These are phyloP conservation scores for Polyporus arcularius DNA, from an alignment of 768 basidiomycete species.

Conservation along the genomic window DNA sequence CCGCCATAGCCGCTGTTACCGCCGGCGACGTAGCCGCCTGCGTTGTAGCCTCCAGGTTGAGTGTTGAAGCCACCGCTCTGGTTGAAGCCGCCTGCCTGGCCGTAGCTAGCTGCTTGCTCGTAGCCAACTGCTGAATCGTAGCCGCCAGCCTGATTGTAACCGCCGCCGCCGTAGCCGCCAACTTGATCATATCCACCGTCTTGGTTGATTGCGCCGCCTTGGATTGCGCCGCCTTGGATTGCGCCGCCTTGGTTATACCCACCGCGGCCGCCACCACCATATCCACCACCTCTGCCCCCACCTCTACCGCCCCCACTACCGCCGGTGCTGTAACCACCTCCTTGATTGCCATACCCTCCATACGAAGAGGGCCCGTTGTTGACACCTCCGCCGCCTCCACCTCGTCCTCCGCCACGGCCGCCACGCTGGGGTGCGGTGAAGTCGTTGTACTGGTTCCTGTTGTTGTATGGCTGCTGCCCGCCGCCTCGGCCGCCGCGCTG, in stretches of 20 bases:
- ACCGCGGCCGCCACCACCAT: conserved; percentile 28
- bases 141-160: conserved; percentile 19
- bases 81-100: not conserved
- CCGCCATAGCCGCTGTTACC: conserved; percentile 26
- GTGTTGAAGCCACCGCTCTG: conserved; percentile 15
- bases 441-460: conserved; percentile 26
- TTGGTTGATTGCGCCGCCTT: conserved; percentile 20
- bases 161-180: conserved; percentile 19
- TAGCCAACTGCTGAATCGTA: conserved; percentile 22
- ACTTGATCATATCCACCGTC: conserved; percentile 36
- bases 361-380: conserved; percentile 10
- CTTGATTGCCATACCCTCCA: conserved; percentile 12
- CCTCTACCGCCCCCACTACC: conserved; percentile 34
- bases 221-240: no score
- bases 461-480: conserved; percentile 13
- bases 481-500: conserved; percentile 12
- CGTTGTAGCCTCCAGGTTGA: conserved; percentile 27
- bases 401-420: conserved; percentile 29
- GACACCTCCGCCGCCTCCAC: conserved; percentile 13
- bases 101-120: conserved; percentile 21
- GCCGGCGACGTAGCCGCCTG: conserved; percentile 35
- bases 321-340: conserved; percentile 23
- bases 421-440: conserved; percentile 20
- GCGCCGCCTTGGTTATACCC: conserved; percentile 29
- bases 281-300: conserved; percentile 33